Evolutionary conservation across 2,329 filamentous ascomycete species (phyloP), one percentile per base, ranked within the genome.

Genomic region (Botrytis hyacinthi): DNA sequence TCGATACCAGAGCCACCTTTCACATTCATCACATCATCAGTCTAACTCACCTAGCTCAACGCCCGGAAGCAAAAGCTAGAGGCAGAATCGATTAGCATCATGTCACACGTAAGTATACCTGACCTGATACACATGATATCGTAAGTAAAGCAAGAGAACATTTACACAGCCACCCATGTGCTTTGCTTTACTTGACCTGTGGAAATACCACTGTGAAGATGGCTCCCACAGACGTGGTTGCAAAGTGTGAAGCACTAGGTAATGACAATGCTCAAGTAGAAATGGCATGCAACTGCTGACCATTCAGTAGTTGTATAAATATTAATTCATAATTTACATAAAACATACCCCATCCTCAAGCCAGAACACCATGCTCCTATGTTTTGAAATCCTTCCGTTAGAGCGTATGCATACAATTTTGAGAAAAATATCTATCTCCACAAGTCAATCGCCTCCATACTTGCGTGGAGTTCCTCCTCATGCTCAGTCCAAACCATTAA

Each of bases 281-380:
- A 35, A 29, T 22, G 40, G 48, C n/a, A 54, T 68, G 71, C 54
- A 48, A 35, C 63, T 59, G 48, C 35, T 59, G 40, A 48, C 29
- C 14, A 59, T 60, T 67, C 48, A 72, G 71, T 68, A 68, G 26
- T 22, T 48, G 37, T 37, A 72, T n/a, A 29, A 42, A 61, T 59
- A 48, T 60, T 65, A 29, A 72, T 68, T 68, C 65, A 60, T 72
- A 72, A 42, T 57, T 68, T 68, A 72, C 65, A 72, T 67, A 60
- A 68, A 48, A 72, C 71, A 72, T 72, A 72, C 71, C 71, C 71
- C 62, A 72, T 57, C 51, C 71, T 32, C 6, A 29, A 26, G 29
- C 48, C 60, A 32, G 42, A 68, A 72, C 71, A 60, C 62, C 71
- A 60, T 60, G 48, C 62, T 72, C 40, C 71, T 65, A 71, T 65